Percentiles rank a stretch among this genome's conserved stretches.
These are phyloP conservation scores for Dacryopinax spathularia DNA, from an alignment of 768 basidiomycete species.

Conservation along the genomic window DNA sequence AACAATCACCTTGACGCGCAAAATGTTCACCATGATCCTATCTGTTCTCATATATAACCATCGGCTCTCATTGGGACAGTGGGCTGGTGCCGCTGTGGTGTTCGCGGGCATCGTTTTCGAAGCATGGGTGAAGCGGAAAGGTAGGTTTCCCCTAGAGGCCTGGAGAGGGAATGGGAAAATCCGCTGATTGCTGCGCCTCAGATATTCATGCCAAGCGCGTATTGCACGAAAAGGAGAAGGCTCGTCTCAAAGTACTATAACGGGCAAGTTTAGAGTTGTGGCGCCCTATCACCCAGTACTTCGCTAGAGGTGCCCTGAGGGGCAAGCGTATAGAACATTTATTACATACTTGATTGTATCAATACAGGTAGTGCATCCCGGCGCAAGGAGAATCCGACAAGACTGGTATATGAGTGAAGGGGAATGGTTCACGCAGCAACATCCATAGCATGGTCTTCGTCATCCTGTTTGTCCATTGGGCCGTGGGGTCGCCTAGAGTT, in stretches of 20 bases:
- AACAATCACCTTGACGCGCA: slow-evolving; percentile 89
- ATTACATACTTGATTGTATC: slow-evolving; percentile 1
- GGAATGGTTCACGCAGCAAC: background rate
- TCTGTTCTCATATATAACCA: slow-evolving; percentile 90
- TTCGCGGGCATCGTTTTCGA: slow-evolving; percentile 94
- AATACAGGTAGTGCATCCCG: slow-evolving; percentile 4
- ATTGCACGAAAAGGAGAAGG: slow-evolving; percentile 69
- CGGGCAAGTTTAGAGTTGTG: no score
- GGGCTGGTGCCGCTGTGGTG: slow-evolving; percentile 81
- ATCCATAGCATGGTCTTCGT: background rate
- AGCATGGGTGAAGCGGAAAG: slow-evolving; percentile 79
- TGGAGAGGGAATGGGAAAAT: no score
- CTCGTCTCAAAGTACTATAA: slow-evolving; percentile 65
- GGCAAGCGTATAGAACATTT: background rate
- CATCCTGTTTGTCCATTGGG: background rate
- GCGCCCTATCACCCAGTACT: no score
- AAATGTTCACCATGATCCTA: slow-evolving; percentile 94
- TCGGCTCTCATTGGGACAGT: slow-evolving; percentile 67
- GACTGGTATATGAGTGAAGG: background rate
- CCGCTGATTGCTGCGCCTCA: slow-evolving; percentile 22
- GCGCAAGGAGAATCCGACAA: background rate
- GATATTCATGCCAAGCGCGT: slow-evolving; percentile 71
- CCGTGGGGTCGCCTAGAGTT: slow-evolving; percentile 2
- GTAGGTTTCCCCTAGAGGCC: slow-evolving; percentile 35
- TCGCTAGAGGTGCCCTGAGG: no score